Conservation (phyloP, 805 yeast species). For the Candida odintsovae region DNA sequence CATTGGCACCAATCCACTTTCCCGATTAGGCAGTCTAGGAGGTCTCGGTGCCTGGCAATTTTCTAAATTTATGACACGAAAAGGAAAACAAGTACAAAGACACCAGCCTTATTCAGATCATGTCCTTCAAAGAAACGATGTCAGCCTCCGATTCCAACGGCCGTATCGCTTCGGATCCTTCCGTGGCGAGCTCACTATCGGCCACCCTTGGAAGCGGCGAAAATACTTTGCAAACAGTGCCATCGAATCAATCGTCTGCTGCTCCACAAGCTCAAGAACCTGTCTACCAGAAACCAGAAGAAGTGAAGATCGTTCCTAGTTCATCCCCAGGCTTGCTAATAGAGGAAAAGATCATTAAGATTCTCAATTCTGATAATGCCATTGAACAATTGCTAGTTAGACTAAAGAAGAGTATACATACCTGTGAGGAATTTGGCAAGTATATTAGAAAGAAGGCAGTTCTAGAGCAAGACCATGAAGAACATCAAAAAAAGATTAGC, state of each 20-base stretch:
- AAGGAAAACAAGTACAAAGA: neutral
- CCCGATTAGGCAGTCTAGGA: neutral
- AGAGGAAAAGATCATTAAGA: constrained; percentile 43
- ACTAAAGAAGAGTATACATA: constrained; percentile 70
- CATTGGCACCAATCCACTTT: neutral
- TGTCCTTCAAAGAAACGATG: neutral
- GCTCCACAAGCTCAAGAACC: constrained; percentile 1
- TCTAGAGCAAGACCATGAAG: constrained; percentile 72
- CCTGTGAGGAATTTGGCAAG: constrained; percentile 81
- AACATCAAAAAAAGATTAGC: constrained; percentile 68
- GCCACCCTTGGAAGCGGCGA: neutral
- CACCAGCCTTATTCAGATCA: neutral
- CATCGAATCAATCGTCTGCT: neutral
- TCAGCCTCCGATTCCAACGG: neutral
- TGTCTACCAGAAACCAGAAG: neutral
- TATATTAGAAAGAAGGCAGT: constrained; percentile 74
- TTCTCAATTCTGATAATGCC: constrained; percentile 68
- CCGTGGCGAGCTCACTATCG: constrained; percentile 2
- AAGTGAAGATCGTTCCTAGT: constrained; percentile 18
- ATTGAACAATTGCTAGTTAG: constrained; percentile 66
- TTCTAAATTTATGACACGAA: neutral
- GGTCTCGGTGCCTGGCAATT: neutral
- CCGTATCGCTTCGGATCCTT: constrained; percentile 4
- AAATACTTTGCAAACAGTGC: neutral
- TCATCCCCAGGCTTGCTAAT: constrained; percentile 35